Percentiles rank a stretch among this genome's conserved stretches.
Evolutionary conservation across 768 basidiomycete species (phyloP).

Genomic region (Termitomyces sp.): DNA sequence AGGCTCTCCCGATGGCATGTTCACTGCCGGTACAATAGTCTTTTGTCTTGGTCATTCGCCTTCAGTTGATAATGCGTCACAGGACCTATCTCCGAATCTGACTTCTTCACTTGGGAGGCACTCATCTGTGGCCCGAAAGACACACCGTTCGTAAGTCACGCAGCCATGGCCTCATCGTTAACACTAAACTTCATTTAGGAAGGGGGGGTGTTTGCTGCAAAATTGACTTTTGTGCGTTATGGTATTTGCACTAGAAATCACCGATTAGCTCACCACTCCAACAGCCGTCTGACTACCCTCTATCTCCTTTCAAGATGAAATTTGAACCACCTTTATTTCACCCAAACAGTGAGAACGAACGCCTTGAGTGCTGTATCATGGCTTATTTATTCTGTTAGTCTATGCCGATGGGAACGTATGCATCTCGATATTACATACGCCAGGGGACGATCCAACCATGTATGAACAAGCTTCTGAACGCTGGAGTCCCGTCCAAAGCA

Average conservation of each 20-base stretch:
- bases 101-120: slow-evolving; percentile 96
- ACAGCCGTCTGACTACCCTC: slow-evolving; percentile 88
- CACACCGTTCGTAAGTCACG: slow-evolving; percentile 76
- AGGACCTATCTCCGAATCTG: slow-evolving; percentile 88
- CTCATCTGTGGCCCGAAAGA: slow-evolving; percentile 91
- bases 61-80: slow-evolving; percentile 7
- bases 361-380: not conserved
- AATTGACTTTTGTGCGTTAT: slow-evolving; percentile 79
- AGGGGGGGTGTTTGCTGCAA: slow-evolving; percentile 91
- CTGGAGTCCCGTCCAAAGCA: slow-evolving; percentile 98
- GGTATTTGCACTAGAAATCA: not conserved
- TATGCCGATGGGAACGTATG: slow-evolving; percentile 96
- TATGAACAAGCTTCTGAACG: slow-evolving; percentile 95
- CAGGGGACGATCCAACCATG: slow-evolving; percentile 86
- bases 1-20: slow-evolving; percentile 94
- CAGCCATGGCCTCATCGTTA: not conserved
- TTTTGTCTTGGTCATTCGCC: not conserved
- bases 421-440: slow-evolving; percentile 96
- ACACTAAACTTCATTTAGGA: slow-evolving; percentile 46
- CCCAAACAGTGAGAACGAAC: slow-evolving; percentile 76
- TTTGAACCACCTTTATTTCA: slow-evolving; percentile 97
- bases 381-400: slow-evolving; percentile 44
- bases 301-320: slow-evolving; percentile 99
- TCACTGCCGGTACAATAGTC: slow-evolving; percentile 66
- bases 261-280: not conserved